Base-by-base conservation (phyloP, 2,329 filamentous ascomycete species). In the Graphilbum sp. region DNA sequence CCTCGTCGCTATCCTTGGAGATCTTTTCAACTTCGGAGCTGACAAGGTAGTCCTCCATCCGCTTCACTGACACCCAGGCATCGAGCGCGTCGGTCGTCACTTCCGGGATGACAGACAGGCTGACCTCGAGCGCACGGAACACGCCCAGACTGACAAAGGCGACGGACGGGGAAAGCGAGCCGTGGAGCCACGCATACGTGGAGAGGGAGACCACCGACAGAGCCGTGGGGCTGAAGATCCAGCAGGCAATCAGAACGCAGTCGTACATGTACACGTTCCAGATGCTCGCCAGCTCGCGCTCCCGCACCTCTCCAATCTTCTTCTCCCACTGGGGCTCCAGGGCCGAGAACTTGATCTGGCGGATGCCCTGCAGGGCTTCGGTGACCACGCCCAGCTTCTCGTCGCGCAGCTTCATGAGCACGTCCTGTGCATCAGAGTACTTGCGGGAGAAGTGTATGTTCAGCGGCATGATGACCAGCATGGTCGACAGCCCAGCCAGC, bases 281-380 rank as follows among this genome's bases (percentile, higher is more conserved):
- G 27, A 83, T 66, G 18, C 71, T 72, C 5, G 58, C 55, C 10
- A 88, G 64, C 52, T 88, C 83, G 34, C 66, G 69, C 32, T 75
- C 68, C 49, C 83, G 66, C 8, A 76, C 70, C 43, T 67, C 54
- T 43, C 66, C 56, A 51, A 90, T 81, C 43, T 76, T 79, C 15
- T 66, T 62, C 52, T 85, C 73, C 82, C 83, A 88, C 47, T 81
- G 72, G 17, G 62, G 58, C 53, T 88, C 83, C 2, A 85, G 57
- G 1, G 82, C 82, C 0, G 80, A 80, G 47, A 88, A 86, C 50
- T 90, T 90, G 58, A 90, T 84, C 54, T 90, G 83, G 1, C 81
- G 72, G 45, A 88, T 87, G 8, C 82, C 82, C 47, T 81, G 71
- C 1, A 90, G 59, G 0, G 78, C 79, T 54, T 90, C 82, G 1